Evolutionary conservation across 23 red algal genomes (phyloP).

Genomic region (Gracilaria domingensis): DNA sequence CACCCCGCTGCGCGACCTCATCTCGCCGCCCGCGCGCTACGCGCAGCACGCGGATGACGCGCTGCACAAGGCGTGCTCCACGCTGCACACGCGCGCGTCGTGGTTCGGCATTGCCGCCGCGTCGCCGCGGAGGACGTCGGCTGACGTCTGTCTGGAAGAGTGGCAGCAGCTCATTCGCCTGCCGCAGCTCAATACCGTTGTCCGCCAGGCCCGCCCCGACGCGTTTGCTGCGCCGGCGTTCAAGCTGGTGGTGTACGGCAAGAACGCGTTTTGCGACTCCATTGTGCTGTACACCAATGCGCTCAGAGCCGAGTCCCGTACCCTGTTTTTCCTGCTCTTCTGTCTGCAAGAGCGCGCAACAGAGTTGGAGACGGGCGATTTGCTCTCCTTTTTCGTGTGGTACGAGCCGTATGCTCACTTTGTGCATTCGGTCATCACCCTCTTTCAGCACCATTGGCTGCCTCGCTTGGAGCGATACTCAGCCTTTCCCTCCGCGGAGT

Average conservation of each 20-base stretch:
- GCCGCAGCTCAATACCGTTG: not conserved
- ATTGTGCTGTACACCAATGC: conserved; percentile 53
- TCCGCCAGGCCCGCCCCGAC: not conserved
- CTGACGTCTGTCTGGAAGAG: not conserved
- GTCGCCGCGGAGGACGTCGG: not conserved
- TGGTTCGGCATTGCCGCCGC: not conserved
- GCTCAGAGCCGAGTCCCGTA: conserved; percentile 25
- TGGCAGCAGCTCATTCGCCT: conserved; percentile 4
- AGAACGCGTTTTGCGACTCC: not conserved
- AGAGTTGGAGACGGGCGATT: conserved; percentile 30
- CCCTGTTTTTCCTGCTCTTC: conserved; percentile 43
- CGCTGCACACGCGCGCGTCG: not conserved
- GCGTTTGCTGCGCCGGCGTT: conserved; percentile 37
- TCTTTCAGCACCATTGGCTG: conserved; percentile 21
- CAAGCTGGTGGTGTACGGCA: conserved; percentile 18
- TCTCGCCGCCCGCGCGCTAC: conserved; percentile 14
- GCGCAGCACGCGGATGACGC: not conserved
- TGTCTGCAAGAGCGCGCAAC: conserved; percentile 52
- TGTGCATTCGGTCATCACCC: conserved; percentile 20
- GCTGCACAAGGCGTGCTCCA: not conserved
- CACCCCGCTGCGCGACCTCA: conserved; percentile 9
- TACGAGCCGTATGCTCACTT: conserved; percentile 35
- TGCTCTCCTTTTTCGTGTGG: conserved; percentile 48
- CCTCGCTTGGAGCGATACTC: conserved; percentile 13
- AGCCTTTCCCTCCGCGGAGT: not conserved